phyloP scores from a whole-genome alignment of 495 filamentous ascomycete species.

The Tuber borchii region DNA sequence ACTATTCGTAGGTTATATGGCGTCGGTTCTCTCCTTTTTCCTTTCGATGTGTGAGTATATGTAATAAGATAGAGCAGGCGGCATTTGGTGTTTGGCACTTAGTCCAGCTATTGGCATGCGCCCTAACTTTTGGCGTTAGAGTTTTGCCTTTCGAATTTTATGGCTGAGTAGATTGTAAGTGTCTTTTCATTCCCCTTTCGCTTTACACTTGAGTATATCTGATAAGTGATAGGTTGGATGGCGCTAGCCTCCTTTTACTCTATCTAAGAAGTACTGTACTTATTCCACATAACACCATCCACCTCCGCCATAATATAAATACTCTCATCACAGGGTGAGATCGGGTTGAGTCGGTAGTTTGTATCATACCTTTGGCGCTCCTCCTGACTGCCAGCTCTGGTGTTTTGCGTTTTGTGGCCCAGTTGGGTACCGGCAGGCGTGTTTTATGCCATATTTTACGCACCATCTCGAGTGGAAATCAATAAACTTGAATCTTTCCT shows the following conservation, averaged over 20 bases:
- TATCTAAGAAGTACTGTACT: background rate
- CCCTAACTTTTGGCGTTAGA: background rate
- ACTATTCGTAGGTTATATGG: background rate
- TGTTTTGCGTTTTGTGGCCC: background rate
- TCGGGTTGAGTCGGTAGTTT: background rate
- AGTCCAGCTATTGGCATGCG: background rate
- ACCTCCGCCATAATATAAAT: background rate
- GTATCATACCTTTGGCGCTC: background rate
- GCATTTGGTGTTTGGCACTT: background rate
- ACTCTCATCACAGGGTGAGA: background rate
- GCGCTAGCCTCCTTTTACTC: background rate
- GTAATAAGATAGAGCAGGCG: background rate
- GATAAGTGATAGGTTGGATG: background rate
- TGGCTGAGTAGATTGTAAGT: background rate
- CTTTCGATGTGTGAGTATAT: background rate
- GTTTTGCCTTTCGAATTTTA: background rate
- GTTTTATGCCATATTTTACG: background rate
- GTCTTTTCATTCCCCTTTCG: background rate
- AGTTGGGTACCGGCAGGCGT: too few relatives aligned
- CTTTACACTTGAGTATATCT: background rate
- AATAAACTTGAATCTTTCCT: background rate
- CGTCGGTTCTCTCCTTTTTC: background rate
- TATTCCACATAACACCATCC: background rate
- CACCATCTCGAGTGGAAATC: background rate
- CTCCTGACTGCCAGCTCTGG: background rate